Conservation (phyloP, 805 yeast genomes). For the Yamadazyma insecticola region DNA sequence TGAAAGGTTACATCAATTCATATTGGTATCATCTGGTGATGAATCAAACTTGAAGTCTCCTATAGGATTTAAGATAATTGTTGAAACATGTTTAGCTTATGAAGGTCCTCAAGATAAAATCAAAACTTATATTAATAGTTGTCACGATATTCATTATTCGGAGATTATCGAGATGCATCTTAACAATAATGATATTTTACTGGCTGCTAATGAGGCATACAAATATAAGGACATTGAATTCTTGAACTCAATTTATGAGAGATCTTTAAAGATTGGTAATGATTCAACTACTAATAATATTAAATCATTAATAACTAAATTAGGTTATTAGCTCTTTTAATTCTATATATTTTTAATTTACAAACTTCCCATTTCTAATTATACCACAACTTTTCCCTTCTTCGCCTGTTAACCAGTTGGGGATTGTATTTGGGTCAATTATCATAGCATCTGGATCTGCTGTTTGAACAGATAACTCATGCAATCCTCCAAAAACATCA, state of each 20-base stretch:
- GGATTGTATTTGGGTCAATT: conserved; percentile 53
- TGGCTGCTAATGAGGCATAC: conserved; percentile 48
- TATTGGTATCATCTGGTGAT: conserved; percentile 13
- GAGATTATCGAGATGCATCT: conserved; percentile 49
- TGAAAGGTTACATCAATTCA: conserved; percentile 31
- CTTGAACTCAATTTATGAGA: conserved; percentile 19
- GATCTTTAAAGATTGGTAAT: conserved; percentile 13
- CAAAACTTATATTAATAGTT: conserved; percentile 51
- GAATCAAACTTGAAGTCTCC: conserved; percentile 49
- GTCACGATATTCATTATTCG: conserved; percentile 39
- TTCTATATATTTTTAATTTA: not conserved
- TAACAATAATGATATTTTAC: conserved; percentile 45
- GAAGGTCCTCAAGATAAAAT: conserved; percentile 59
- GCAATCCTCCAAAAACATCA: conserved; percentile 77
- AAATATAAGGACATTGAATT: conserved; percentile 38
- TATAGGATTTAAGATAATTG: conserved; percentile 68
- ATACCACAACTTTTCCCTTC: conserved; percentile 52
- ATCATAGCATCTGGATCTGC: conserved; percentile 26
- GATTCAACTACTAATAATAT: conserved; percentile 11
- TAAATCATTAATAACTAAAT: conserved; percentile 18
- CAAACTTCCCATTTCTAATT: conserved; percentile 15
- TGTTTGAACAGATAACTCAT: conserved; percentile 49
- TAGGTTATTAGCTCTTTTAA: conserved; percentile 19
- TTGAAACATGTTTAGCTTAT: conserved; percentile 42
- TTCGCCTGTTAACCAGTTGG: conserved; percentile 79